Evolutionary conservation across 331 rosid species (phyloP), one percentile per base, ranked within the genome.

Genomic region (Stylosanthes scabra): DNA sequence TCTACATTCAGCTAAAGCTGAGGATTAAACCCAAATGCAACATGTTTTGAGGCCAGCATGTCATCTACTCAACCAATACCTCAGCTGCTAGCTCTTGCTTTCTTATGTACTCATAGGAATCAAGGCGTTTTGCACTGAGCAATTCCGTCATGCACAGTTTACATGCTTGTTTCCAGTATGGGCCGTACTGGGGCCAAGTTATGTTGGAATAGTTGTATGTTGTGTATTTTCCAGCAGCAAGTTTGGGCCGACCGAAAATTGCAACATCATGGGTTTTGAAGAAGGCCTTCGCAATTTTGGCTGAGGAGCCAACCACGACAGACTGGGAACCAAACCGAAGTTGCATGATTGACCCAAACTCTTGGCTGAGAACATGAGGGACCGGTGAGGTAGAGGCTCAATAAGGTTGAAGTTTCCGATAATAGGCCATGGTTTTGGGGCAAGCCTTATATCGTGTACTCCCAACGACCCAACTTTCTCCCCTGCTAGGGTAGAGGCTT

Each of bases 181-280:
- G 67, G 6, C 91, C 87, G 41, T 84, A 87, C 1, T 63, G 82
- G 72, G 91, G 80, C 89, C 87, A 82, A 7, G 87, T 82, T 44
- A 87, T 84, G 70, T 87, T 60, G 9, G 91, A 80, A 76, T 72
- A 82, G 58, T 87, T 71, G 72, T 87, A 87, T 54, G 91, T 75
- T 2, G 87, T 82, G 72, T 59, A 54, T 29, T 85, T 85, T 5
- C 89, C 89, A 1, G 85, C 89, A 0, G 89, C 86, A 0, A 59
- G 44, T 65, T 72, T 82, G 11, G 89, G 92, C 13, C 89, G 61
- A 1, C 42, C 56, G 6, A 78, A 79, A 16, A 82, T 54, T 44
- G 14, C 34, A 49, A 63, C 37, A 60, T 87, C 87, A 47, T 87
- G 68, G 27, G 87, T 82, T 78, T 82, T 87, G 25, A 87, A 82